Evolutionary conservation across 1,284 basidiomycete species (phyloP), one percentile per base, ranked within the genome.

Genomic region (Sporisorium reilianum): DNA sequence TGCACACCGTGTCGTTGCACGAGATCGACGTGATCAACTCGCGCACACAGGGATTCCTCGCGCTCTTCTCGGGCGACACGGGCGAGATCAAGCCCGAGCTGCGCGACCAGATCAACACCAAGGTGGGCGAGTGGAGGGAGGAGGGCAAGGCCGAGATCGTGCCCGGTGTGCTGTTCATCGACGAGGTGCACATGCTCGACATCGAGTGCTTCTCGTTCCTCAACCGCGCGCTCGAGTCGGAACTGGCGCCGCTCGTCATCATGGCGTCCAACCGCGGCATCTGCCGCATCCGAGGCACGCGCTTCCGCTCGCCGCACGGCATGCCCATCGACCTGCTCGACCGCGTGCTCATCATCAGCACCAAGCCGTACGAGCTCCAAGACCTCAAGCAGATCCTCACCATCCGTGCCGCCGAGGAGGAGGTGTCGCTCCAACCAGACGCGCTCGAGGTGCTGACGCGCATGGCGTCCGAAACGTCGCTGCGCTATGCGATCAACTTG

Each of bases 1-100:
- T 95, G 6, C 96, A 99, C 86, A 97, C 95, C 0, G 95, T 99
- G 11, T 95, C 95, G 2, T 87, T 99, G 28, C 97, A 98, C 86
- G 97, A 99, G 87, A 99, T 99, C 80, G 97, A 99, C 82, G 96
- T 98, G 56, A 98, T 99, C 88, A 99, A 99, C 88, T 95, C 93
- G 77, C 89, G 96, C 54, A 98, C 96, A 23, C 97, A 99, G 87
- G 96, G 89, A 12, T 90, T 90, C 86, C 81, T 90, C 12, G 89
- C 89, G 1, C 85, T 90, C n/a, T 88, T 88, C 44, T 87, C 72
- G 3, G 77, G 96, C 25, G 96, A 98, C 85, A 99, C 97, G 1
- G 96, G 97, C 36, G 96, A 99, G 87, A 98, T 99, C 86, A 98
- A 98, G 87, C 93, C 95, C 28, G 96, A 98, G 85, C 87, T 99